Percentiles rank a stretch among this genome's conserved stretches.
These are phyloP conservation scores for Globisporangium rhizosaccharum DNA, from an alignment of 352 stramenopile species.

Conservation along the genomic window DNA sequence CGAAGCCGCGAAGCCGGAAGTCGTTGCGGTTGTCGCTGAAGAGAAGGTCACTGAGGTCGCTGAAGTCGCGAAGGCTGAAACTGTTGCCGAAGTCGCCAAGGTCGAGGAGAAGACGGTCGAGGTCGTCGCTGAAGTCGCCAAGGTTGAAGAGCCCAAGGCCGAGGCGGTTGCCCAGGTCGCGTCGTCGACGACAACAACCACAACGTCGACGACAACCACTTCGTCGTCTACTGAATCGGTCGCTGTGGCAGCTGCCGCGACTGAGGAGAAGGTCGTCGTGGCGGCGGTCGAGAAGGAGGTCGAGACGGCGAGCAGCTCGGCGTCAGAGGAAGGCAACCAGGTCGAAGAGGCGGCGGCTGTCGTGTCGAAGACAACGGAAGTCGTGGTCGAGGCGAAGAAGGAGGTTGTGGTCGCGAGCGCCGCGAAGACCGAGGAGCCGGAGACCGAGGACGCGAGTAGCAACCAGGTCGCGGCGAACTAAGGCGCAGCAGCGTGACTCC, in stretches of 20 bases:
- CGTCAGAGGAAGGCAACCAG: slow-evolving; percentile 5
- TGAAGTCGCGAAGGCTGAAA: background rate
- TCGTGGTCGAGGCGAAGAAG: slow-evolving; percentile 13
- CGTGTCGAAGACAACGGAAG: background rate
- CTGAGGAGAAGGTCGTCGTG: background rate
- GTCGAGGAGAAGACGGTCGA: background rate
- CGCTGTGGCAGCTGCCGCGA: no score
- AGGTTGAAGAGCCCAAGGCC: background rate
- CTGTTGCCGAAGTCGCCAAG: no score
- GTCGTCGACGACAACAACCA: background rate
- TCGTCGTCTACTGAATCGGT: background rate
- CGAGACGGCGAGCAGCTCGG: background rate
- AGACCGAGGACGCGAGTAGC: slow-evolving; percentile 18
- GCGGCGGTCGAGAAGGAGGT: background rate
- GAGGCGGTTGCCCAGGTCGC: no score
- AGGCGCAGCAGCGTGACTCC: background rate
- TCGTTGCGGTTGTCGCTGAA: no score
- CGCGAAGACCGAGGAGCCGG: slow-evolving; percentile 11
- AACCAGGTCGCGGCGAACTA: slow-evolving; percentile 6
- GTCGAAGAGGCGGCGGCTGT: slow-evolving; percentile 10
- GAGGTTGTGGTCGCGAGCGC: slow-evolving; percentile 12
- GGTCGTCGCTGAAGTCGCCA: background rate
- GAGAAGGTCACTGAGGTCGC: no score
- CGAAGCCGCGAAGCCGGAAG: no score
- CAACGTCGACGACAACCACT: background rate